Conservation (phyloP, 306 rosid genomes). For the Glycyrrhiza uralensis region DNA sequence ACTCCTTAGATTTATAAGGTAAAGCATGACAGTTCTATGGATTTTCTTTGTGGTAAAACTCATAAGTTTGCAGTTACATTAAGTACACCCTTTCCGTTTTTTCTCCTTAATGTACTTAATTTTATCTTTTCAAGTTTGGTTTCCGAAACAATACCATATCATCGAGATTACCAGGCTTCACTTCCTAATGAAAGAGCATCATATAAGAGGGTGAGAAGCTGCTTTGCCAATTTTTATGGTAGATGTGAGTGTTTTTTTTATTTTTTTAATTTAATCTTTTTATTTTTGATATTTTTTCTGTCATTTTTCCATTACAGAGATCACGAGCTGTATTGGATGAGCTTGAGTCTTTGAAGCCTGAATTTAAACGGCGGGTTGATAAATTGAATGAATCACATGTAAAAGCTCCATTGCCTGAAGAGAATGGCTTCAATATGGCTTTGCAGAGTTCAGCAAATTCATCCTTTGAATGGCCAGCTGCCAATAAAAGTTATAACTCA, state of each 20-base stretch:
- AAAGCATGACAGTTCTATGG: background rate
- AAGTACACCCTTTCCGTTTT: background rate
- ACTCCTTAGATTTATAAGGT: conserved; percentile 94
- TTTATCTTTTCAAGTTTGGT: conserved; percentile 59
- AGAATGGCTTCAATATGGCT: conserved; percentile 34
- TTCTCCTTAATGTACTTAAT: background rate
- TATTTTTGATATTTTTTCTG: conserved; percentile 12
- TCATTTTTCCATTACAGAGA: conserved; percentile 46
- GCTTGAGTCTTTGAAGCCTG: conserved; percentile 77
- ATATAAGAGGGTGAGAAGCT: conserved; percentile 58
- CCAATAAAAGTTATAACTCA: conserved; percentile 37
- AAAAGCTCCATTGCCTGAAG: conserved; percentile 38
- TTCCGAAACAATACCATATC: conserved; percentile 89
- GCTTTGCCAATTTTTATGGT: conserved; percentile 4
- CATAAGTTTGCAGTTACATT: background rate
- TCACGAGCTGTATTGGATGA: conserved; percentile 59
- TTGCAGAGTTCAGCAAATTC: conserved; percentile 38
- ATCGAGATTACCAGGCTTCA: conserved; percentile 67
- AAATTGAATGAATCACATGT: conserved; percentile 50
- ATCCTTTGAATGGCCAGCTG: conserved; percentile 53
- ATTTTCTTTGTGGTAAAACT: conserved; percentile 15
- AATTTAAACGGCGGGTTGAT: conserved; percentile 43
- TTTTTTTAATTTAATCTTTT: background rate
- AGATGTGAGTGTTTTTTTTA: background rate
- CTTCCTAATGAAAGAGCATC: conserved; percentile 52